Evolutionary conservation across 1,139 yeast genomes (phyloP).

Genomic region (Yamadazyma atlantica): DNA sequence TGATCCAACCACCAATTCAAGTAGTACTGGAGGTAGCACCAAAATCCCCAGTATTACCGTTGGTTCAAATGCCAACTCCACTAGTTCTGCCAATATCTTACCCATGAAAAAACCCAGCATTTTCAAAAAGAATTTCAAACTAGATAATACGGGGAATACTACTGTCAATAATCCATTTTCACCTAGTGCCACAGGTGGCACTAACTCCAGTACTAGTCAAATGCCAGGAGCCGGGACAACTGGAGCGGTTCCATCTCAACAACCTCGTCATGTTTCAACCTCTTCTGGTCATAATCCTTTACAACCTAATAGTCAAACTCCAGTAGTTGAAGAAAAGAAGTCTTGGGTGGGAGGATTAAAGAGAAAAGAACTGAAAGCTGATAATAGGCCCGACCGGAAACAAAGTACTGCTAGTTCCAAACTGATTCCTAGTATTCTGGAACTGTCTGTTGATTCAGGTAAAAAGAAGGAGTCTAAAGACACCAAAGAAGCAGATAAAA

Average conservation of each 20-base stretch:
- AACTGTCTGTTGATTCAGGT: conserved; percentile 6
- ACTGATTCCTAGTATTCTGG: conserved; percentile 8
- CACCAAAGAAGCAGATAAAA: conserved; percentile 4
- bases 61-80: not conserved
- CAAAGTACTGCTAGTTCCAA: conserved; percentile 15
- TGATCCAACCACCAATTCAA: conserved; percentile 1
- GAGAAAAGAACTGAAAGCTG: conserved; percentile 31
- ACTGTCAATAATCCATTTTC: conserved; percentile 6
- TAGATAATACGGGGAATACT: conserved; percentile 18
- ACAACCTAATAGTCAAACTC: conserved; percentile 4
- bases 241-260: conserved; percentile 1
- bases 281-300: conserved; percentile 6
- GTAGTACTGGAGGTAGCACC: not conserved
- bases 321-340: conserved; percentile 33
- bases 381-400: conserved; percentile 16
- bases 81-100: not conserved
- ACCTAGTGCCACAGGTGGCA: conserved; percentile 1
- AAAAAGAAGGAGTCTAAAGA: conserved; percentile 4
- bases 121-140: conserved; percentile 33
- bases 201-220: conserved; percentile 1
- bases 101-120: conserved; percentile 15
- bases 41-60: conserved; percentile 1
- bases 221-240: not conserved
- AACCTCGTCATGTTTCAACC: conserved; percentile 5
- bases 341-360: conserved; percentile 46